These are phyloP conservation scores for Globisporangium spiculum DNA, from an alignment of 352 stramenopile genomes.

Conservation along the genomic window DNA sequence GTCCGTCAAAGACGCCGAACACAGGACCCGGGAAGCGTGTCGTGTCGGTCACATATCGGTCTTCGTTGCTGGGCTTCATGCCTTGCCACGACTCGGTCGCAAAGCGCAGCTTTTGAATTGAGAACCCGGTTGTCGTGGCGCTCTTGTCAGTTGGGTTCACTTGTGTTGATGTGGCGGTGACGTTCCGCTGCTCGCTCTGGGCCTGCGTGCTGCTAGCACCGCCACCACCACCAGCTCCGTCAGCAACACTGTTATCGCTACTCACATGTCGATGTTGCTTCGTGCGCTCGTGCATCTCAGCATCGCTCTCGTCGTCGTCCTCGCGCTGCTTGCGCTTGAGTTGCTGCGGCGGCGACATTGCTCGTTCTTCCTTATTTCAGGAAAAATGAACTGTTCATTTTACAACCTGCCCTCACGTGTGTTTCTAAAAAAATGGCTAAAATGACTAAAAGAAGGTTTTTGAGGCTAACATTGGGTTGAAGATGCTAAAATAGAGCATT, in stretches of 20 bases:
- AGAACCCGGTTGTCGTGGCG: slow-evolving; percentile 1
- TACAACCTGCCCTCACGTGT: too few species aligned
- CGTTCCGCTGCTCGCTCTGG: background rate
- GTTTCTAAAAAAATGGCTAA: too few species aligned
- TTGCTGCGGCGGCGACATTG: slow-evolving; percentile 1
- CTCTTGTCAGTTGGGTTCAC: background rate
- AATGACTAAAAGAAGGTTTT: too few species aligned
- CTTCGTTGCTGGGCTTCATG: slow-evolving; percentile 58
- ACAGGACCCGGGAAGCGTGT: slow-evolving; percentile 43
- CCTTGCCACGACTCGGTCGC: slow-evolving; percentile 54
- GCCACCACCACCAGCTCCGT: background rate
- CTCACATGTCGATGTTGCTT: background rate
- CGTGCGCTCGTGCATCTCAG: background rate
- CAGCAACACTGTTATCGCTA: background rate
- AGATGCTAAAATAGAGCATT: too few species aligned
- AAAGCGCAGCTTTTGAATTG: slow-evolving; percentile 36
- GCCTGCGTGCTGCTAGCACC: too few species aligned
- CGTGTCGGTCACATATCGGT: slow-evolving; percentile 33
- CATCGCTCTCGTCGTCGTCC: slow-evolving; percentile 4
- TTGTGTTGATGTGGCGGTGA: background rate
- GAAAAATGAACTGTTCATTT: too few species aligned
- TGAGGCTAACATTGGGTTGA: too few species aligned
- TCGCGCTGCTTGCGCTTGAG: slow-evolving; percentile 31
- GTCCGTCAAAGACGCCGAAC: slow-evolving; percentile 63
- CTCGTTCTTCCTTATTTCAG: background rate